Evolutionary conservation across 1,284 basidiomycete genomes (phyloP).

Genomic region (Austroboletus novae-zelandiae): DNA sequence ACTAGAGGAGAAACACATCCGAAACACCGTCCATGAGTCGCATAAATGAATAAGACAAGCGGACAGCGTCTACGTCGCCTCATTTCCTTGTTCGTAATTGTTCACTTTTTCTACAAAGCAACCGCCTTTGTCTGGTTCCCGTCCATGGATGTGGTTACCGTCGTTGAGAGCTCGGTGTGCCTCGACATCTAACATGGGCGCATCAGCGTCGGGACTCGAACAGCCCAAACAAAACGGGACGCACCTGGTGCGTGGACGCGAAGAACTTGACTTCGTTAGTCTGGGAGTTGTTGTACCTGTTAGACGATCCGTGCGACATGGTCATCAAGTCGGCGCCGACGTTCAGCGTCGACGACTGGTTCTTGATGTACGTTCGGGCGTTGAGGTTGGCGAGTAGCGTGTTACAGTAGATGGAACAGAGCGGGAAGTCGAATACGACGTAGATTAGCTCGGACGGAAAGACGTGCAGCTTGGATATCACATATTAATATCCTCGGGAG

Average conservation of each 20-base stretch:
- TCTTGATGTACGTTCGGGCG: constrained; percentile 1
- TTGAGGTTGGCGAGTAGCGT: constrained; percentile 3
- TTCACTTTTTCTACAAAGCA: not conserved
- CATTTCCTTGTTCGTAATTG: not conserved
- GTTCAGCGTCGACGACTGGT: not conserved
- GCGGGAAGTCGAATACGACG: constrained; percentile 2
- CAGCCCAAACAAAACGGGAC: not conserved
- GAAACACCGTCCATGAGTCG: too few relatives aligned
- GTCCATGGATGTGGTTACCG: not conserved
- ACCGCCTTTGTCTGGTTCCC: not conserved
- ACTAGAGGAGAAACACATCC: too few relatives aligned
- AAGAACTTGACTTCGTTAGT: constrained; percentile 1
- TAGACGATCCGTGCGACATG: not conserved
- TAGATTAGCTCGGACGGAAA: not conserved
- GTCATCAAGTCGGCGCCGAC: constrained; percentile 3
- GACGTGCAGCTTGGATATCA: not conserved
- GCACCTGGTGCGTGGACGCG: not conserved
- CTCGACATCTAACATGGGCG: not conserved
- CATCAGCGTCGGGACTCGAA: not conserved
- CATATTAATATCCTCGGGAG: not conserved
- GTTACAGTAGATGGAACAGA: constrained; percentile 5
- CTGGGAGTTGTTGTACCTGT: not conserved
- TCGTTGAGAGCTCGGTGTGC: not conserved
- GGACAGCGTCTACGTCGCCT: not conserved
- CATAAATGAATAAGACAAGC: not conserved